Percentiles rank a stretch among this genome's conserved stretches.
These are phyloP conservation scores for Ustilago cynodontis DNA, from an alignment of 1,284 basidiomycete species.

Conservation along the genomic window DNA sequence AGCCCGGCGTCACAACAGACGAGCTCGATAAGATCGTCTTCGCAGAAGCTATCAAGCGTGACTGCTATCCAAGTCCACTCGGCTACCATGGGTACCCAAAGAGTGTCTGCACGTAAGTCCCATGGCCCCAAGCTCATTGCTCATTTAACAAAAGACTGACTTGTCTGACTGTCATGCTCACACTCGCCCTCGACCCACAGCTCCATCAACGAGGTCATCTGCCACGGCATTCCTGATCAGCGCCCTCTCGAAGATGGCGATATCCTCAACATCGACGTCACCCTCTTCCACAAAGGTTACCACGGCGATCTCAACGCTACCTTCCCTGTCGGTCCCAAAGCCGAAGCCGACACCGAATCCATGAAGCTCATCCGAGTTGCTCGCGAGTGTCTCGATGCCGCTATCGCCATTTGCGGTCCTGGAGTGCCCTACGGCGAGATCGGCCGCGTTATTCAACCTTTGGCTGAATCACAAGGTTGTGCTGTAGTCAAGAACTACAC, in stretches of 20 bases:
- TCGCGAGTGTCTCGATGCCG: conserved; percentile 77
- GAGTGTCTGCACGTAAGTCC: conserved; percentile 83
- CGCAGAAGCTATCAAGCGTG: conserved; percentile 87
- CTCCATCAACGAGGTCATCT: conserved; percentile 95
- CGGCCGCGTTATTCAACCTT: conserved; percentile 79
- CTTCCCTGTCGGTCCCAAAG: conserved; percentile 64
- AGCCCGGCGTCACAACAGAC: conserved; percentile 93
- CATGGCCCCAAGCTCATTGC: not conserved
- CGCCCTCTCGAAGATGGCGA: conserved; percentile 61
- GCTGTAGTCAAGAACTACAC: conserved; percentile 81
- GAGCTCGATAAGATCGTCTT: conserved; percentile 93
- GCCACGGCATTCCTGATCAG: conserved; percentile 78
- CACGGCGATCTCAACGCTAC: conserved; percentile 69
- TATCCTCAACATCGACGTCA: conserved; percentile 72
- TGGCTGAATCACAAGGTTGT: conserved; percentile 72
- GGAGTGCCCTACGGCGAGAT: conserved; percentile 80
- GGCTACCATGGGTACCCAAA: conserved; percentile 95
- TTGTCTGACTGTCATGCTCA: not conserved
- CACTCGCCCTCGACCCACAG: not conserved
- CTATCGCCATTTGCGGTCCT: conserved; percentile 82
- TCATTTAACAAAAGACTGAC: not conserved
- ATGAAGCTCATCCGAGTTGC: conserved; percentile 65
- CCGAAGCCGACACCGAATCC: conserved; percentile 51
- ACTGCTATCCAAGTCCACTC: conserved; percentile 92
- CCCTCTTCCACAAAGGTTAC: conserved; percentile 73